These are phyloP conservation scores for Apophysomyces elegans DNA, from an alignment of 371 early-diverging fungal genomes.

Conservation along the genomic window DNA sequence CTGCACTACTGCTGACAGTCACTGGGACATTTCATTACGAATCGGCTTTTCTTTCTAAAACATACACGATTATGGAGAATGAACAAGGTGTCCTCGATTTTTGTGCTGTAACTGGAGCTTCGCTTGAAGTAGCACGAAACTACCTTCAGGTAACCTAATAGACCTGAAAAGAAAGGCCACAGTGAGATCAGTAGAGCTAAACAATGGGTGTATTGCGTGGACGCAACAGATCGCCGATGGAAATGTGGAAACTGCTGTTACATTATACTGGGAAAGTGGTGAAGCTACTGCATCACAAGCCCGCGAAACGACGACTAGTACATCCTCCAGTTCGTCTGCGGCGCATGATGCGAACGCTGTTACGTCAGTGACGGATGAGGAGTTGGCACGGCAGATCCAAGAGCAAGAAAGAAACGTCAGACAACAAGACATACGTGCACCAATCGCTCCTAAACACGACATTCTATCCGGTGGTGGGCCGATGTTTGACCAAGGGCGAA, in stretches of 20 bases:
- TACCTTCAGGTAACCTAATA: constrained; percentile 40
- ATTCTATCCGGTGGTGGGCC: constrained; percentile 64
- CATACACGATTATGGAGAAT: constrained; percentile 22
- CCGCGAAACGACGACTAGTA: background rate
- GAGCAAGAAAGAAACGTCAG: constrained; percentile 37
- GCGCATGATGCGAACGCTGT: background rate
- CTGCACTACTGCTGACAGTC: constrained; percentile 9
- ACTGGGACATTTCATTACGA: background rate
- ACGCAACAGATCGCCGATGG: constrained; percentile 44
- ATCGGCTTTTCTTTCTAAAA: background rate
- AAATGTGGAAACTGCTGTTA: constrained; percentile 45
- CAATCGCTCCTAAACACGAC: constrained; percentile 77
- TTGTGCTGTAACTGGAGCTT: constrained; percentile 46
- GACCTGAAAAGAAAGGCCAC: background rate
- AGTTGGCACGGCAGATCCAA: constrained; percentile 57
- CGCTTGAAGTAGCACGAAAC: constrained; percentile 38
- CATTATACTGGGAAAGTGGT: constrained; percentile 44
- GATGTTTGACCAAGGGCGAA: constrained; percentile 12
- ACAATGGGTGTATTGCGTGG: background rate
- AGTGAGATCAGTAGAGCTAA: background rate
- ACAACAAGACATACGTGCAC: constrained; percentile 65
- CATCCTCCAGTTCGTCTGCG: background rate
- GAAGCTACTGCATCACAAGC: constrained; percentile 15
- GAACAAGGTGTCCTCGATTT: constrained; percentile 42
- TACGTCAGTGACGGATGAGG: constrained; percentile 49